Evolutionary conservation across 352 stramenopile species (phyloP), one percentile per base, ranked within the genome.

Genomic region (Peronospora belbahrii): DNA sequence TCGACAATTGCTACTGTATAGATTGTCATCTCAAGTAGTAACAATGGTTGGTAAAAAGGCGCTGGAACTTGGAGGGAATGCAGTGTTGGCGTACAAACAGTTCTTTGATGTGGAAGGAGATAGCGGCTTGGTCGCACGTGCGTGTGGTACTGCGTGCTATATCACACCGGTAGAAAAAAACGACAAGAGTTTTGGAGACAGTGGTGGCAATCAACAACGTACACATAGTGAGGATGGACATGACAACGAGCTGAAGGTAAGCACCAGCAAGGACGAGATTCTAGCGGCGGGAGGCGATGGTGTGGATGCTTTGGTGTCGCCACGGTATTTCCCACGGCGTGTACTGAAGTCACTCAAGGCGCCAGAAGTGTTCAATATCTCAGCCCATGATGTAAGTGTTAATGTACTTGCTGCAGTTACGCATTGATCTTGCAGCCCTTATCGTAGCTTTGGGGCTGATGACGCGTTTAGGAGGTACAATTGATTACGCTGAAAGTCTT

Each of bases 21-120:
- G 97, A 40, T 64, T 96, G 32, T 95, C 82, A 41, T 93, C 81
- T 4, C 78, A 93, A 61, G 79, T 95, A 18, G 70, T 67, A 11
- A 88, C 78, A 19, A 32, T 92, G 35, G 74, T 98, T 40, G 96
- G 91, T 9, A 98, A 97, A 52, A 98, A 97, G 52, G 94, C 96
- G 2, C 61, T 98, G 15, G 92, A 97, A 49, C 82, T 98, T n/a
- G 95, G 95, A 11, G 95, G 94, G 2, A 99, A 99, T 58, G 96
- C 96, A 4, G 95, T 99, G 13, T 65, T 99, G 36, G 95, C 89
- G 4, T 99, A 99, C 70, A 86, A 97, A 50, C 92, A 98, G 55
- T 97, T 97, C 60, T 98, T 99, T 56, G 96, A 99, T 67, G 91
- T 99, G 22, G 96, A 99, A 77, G 96, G 96, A 35, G 95, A 98